Conservation (phyloP, 108 stramenopile genomes). For the Epithemia pelagica region DNA sequence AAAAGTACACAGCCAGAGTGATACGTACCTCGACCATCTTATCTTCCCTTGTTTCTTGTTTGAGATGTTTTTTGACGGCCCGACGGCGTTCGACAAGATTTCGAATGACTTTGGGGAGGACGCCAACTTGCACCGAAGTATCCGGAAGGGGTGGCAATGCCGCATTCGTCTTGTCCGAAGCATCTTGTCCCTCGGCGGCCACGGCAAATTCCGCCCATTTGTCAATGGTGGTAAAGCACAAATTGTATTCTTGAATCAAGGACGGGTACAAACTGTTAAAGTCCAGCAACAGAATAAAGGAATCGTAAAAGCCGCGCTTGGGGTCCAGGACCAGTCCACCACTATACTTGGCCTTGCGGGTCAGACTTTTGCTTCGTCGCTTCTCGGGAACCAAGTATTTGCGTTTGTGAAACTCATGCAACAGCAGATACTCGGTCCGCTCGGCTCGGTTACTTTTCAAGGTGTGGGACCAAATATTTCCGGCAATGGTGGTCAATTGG, state of each 20-base stretch:
- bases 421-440: constrained; percentile 95
- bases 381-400: constrained; percentile 95
- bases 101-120: constrained; percentile 95
- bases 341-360: constrained; percentile 81
- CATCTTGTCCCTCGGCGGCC: constrained; percentile 18
- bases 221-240: constrained; percentile 98
- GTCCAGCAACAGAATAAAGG: constrained; percentile 96
- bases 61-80: constrained; percentile 86
- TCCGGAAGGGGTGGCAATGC: constrained; percentile 87
- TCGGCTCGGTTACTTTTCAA: constrained; percentile 97
- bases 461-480: constrained; percentile 94
- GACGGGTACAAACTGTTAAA: constrained; percentile 99
- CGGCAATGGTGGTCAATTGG: constrained; percentile 95
- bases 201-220: constrained; percentile 11
- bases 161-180: constrained; percentile 18
- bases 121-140: constrained; percentile 68
- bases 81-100: constrained; percentile 93
- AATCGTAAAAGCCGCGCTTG: constrained; percentile 99
- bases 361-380: constrained; percentile 41
- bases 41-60: constrained; percentile 68
- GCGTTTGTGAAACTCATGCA: constrained; percentile 97
- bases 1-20: not conserved
- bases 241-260: constrained; percentile 99
- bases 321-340: constrained; percentile 99
- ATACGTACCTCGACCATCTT: constrained; percentile 69